Percentiles rank a stretch among this genome's conserved stretches.
phyloP scores from a whole-genome alignment of 805 yeast genomes.

The Isabelozyma rhagii region DNA sequence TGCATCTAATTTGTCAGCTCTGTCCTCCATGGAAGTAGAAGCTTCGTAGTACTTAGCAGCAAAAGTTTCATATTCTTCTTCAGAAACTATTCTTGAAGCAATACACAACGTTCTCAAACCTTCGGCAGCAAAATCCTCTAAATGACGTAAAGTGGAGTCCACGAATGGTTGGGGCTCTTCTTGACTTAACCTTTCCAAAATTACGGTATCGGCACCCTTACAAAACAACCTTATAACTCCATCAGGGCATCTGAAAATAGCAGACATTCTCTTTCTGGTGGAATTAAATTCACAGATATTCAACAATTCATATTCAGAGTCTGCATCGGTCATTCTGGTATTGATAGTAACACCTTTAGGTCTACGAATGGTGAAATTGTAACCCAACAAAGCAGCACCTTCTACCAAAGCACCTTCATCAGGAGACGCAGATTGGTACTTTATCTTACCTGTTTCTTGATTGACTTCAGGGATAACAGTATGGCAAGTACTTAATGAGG shows the following conservation, averaged over 20 bases:
- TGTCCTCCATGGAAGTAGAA: slow-evolving; percentile 71
- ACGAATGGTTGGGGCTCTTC: slow-evolving; percentile 70
- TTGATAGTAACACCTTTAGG: slow-evolving; percentile 78
- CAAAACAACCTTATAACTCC: slow-evolving; percentile 84
- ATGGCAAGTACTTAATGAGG: slow-evolving; percentile 87
- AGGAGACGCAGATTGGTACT: slow-evolving; percentile 98
- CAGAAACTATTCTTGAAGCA: slow-evolving; percentile 78
- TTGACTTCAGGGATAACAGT: slow-evolving; percentile 92
- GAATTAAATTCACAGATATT: slow-evolving; percentile 96
- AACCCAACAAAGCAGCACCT: slow-evolving; percentile 91
- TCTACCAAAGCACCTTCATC: slow-evolving; percentile 98
- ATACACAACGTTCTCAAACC: slow-evolving; percentile 94
- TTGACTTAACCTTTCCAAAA: slow-evolving; percentile 73
- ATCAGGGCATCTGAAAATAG: slow-evolving; percentile 91
- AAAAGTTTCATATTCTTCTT: slow-evolving; percentile 78
- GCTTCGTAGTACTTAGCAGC: slow-evolving; percentile 65
- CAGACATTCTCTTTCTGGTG: slow-evolving; percentile 96
- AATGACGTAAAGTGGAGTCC: slow-evolving; percentile 75
- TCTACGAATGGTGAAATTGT: slow-evolving; percentile 75
- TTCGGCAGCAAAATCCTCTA: slow-evolving; percentile 95
- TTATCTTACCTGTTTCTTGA: slow-evolving; percentile 57
- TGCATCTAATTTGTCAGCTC: slow-evolving; percentile 74
- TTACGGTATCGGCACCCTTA: slow-evolving; percentile 98
- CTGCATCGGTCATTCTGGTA: slow-evolving; percentile 40
- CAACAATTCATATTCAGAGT: slow-evolving; percentile 67